These are phyloP conservation scores for Coleophoma crateriformis DNA, from an alignment of 2,329 filamentous ascomycete species.

Conservation along the genomic window DNA sequence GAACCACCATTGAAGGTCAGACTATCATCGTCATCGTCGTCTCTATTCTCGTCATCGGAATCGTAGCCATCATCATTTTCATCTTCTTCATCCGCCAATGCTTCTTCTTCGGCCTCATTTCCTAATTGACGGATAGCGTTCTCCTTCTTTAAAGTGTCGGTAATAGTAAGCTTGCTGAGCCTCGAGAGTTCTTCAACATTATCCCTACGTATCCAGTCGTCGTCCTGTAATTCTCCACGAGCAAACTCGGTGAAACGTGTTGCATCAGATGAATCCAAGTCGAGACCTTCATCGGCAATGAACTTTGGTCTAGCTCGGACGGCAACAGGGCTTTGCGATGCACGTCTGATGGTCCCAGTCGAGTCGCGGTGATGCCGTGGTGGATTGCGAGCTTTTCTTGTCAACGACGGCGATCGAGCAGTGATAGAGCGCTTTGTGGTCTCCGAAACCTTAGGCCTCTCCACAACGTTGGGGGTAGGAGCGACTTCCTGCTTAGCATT, in stretches of 20 bases:
- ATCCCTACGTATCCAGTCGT: slow-evolving; percentile 82
- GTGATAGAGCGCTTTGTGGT: slow-evolving; percentile 6
- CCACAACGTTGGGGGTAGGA: background rate
- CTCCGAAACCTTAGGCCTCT: slow-evolving; percentile 11
- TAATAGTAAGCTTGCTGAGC: slow-evolving; percentile 72
- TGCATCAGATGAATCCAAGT: slow-evolving; percentile 35
- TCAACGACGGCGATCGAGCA: slow-evolving; percentile 20
- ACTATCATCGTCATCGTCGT: slow-evolving; percentile 50
- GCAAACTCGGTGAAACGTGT: slow-evolving; percentile 87
- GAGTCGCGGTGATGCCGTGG: slow-evolving; percentile 17
- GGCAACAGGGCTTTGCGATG: slow-evolving; percentile 32
- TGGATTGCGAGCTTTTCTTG: slow-evolving; percentile 17
- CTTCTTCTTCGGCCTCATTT: slow-evolving; percentile 89
- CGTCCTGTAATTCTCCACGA: slow-evolving; percentile 72
- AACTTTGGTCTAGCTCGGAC: slow-evolving; percentile 28
- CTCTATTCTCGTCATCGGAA: slow-evolving; percentile 38
- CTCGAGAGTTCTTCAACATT: slow-evolving; percentile 37
- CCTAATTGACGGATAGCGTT: slow-evolving; percentile 80
- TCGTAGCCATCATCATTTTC: slow-evolving; percentile 34
- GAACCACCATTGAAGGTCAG: slow-evolving; percentile 36
- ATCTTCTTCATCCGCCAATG: slow-evolving; percentile 60
- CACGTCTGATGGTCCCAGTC: slow-evolving; percentile 24
- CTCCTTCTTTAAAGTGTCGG: slow-evolving; percentile 86
- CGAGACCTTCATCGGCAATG: slow-evolving; percentile 22
- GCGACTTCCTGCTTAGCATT: slow-evolving; percentile 17